These are phyloP conservation scores for Suillus lakei DNA, from an alignment of 768 basidiomycete species.

Conservation along the genomic window DNA sequence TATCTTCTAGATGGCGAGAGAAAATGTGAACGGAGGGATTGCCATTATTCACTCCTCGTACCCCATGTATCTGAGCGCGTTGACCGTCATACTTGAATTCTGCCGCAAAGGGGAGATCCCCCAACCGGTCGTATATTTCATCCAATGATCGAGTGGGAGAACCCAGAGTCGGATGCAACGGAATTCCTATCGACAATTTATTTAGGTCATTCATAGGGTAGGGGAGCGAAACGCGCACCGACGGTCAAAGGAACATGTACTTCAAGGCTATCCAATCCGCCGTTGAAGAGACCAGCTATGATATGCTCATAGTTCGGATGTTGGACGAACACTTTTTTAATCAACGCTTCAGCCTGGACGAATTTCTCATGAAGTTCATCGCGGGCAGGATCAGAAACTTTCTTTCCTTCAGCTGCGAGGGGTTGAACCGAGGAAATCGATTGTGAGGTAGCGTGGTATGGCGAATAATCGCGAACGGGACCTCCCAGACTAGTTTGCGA, in stretches of 20 bases:
- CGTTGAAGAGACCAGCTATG: conserved; percentile 58
- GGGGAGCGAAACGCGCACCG: conserved; percentile 49
- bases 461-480: conserved; percentile 25
- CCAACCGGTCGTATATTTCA: conserved; percentile 79
- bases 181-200: conserved; percentile 59
- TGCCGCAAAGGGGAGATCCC: conserved; percentile 70
- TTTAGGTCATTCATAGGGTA: conserved; percentile 2
- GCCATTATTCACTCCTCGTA: conserved; percentile 26
- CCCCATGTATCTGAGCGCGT: conserved; percentile 79
- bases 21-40: conserved; percentile 64
- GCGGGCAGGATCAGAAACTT: conserved; percentile 31
- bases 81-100: conserved; percentile 95
- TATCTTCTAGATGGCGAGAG: conserved; percentile 89
- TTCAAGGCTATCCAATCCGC: conserved; percentile 63
- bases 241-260: conserved; percentile 68
- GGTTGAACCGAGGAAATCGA: conserved; percentile 24
- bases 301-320: conserved; percentile 83
- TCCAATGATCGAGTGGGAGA: conserved; percentile 83
- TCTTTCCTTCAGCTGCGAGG: conserved; percentile 28
- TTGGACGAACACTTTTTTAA: conserved; percentile 76
- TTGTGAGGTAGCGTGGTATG: conserved; percentile 31
- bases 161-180: conserved; percentile 85
- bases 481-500: conserved; percentile 37
- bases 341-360: conserved; percentile 59
- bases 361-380: conserved; percentile 49